phyloP scores from a whole-genome alignment of 768 basidiomycete species.

The Suillus ampliporus region DNA sequence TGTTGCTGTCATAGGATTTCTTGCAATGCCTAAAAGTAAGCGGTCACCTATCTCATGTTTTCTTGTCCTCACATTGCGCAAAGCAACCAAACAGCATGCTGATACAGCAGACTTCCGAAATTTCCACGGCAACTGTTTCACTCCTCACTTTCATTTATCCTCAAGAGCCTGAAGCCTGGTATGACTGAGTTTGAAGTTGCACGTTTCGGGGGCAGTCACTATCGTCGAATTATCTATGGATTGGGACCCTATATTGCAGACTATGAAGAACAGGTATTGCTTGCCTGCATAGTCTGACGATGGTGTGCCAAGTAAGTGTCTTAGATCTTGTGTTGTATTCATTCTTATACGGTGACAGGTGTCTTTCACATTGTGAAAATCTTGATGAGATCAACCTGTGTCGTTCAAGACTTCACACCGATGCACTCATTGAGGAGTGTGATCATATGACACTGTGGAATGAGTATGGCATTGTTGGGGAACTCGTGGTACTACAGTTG shows the following conservation, averaged over 20 bases:
- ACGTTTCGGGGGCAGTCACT: slow-evolving; percentile 38
- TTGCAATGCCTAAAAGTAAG: slow-evolving; percentile 37
- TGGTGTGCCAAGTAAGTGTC: slow-evolving; percentile 42
- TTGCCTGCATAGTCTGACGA: slow-evolving; percentile 37
- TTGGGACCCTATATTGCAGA: slow-evolving; percentile 47
- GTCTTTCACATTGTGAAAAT: slow-evolving; percentile 26
- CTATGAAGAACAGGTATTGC: slow-evolving; percentile 44
- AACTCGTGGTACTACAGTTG: slow-evolving; percentile 35
- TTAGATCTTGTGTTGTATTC: neutral
- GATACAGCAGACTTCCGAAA: slow-evolving; percentile 25
- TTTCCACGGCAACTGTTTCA: slow-evolving; percentile 41
- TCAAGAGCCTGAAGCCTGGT: slow-evolving; percentile 26
- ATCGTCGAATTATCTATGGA: slow-evolving; percentile 34
- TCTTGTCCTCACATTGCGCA: neutral
- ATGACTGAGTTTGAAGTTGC: slow-evolving; percentile 36
- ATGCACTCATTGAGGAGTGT: slow-evolving; percentile 30
- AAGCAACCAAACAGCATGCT: slow-evolving; percentile 18
- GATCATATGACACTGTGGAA: slow-evolving; percentile 40
- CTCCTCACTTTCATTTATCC: slow-evolving; percentile 31
- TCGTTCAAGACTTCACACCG: slow-evolving; percentile 30
- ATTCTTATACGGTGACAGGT: slow-evolving; percentile 25
- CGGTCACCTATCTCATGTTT: neutral
- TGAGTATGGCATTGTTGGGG: slow-evolving; percentile 38
- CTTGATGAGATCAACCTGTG: slow-evolving; percentile 28
- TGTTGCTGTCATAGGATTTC: slow-evolving; percentile 32